Evolutionary conservation across 345 rosid genomes (phyloP).

Genomic region (Arabis hirsuta): DNA sequence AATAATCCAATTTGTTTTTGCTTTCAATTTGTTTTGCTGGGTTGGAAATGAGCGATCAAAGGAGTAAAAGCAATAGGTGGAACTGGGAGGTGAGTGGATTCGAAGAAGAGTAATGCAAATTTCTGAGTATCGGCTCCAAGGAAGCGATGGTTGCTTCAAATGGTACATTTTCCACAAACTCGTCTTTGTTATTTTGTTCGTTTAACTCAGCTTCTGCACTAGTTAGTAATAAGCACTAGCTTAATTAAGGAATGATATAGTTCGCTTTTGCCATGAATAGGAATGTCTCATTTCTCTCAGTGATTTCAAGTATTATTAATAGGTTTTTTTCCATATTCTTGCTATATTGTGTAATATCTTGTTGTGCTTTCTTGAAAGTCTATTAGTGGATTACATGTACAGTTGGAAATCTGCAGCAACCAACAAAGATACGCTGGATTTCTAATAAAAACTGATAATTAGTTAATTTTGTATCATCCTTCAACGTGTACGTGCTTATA

Average conservation of each 20-base stretch:
- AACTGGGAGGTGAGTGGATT: too few relatives aligned
- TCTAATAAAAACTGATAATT: not conserved
- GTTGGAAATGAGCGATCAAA: too few relatives aligned
- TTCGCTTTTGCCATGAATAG: not conserved
- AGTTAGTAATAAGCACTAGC: not conserved
- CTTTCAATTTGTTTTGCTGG: too few relatives aligned
- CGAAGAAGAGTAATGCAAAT: too few relatives aligned
- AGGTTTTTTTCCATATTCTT: not conserved
- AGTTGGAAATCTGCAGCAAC: not conserved
- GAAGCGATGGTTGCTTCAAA: constrained; percentile 96
- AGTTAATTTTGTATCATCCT: not conserved
- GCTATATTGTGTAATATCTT: not conserved
- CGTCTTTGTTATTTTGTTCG: not conserved
- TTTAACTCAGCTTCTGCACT: not conserved
- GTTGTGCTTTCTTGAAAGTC: constrained; percentile 7
- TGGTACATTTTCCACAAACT: constrained; percentile 50
- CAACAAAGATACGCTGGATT: not conserved
- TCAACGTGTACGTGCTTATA: not conserved
- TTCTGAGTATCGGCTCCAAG: constrained; percentile 94
- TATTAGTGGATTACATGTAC: not conserved
- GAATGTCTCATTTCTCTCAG: constrained; percentile 2
- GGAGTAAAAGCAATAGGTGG: too few relatives aligned
- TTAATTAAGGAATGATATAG: not conserved
- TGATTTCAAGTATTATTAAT: not conserved
- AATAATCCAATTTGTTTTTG: too few relatives aligned